phyloP scores from a whole-genome alignment of 2,329 filamentous ascomycete genomes.

The Aspergillus japonicus region DNA sequence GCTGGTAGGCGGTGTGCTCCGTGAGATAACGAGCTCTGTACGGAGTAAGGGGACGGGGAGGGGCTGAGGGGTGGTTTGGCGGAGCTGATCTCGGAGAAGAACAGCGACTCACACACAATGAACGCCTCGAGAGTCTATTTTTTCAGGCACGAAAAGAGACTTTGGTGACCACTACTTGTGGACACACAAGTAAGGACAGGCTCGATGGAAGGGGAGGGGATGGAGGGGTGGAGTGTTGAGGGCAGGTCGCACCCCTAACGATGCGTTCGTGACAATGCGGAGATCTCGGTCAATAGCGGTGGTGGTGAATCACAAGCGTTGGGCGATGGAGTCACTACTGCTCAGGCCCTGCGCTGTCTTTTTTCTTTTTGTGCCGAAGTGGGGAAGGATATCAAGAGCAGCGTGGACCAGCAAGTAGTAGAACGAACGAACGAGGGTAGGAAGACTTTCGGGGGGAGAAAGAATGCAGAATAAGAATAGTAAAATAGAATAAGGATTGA shows the following conservation, averaged over 20 bases:
- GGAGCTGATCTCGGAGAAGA: constrained; percentile 30
- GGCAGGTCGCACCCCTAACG: constrained; percentile 13
- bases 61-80: constrained; percentile 37
- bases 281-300: constrained; percentile 29
- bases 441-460: constrained; percentile 4
- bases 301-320: constrained; percentile 25
- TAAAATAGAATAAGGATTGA: constrained; percentile 24
- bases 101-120: constrained; percentile 38
- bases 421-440: constrained; percentile 27
- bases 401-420: constrained; percentile 11
- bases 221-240: constrained; percentile 4
- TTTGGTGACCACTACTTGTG: constrained; percentile 11
- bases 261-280: constrained; percentile 31
- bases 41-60: constrained; percentile 40
- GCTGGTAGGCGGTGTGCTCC: constrained; percentile 34
- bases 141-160: constrained; percentile 13
- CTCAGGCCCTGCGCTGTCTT: constrained; percentile 16
- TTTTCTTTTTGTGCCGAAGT: not conserved
- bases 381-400: constrained; percentile 11
- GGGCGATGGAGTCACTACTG: constrained; percentile 9
- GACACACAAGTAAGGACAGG: constrained; percentile 25
- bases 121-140: constrained; percentile 36
- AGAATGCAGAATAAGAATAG: constrained; percentile 12
- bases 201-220: not conserved
- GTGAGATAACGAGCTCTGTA: constrained; percentile 29